Evolutionary conservation across 495 filamentous ascomycete genomes (phyloP), one percentile per base, ranked within the genome.

Genomic region (Penicillium robsamsonii): DNA sequence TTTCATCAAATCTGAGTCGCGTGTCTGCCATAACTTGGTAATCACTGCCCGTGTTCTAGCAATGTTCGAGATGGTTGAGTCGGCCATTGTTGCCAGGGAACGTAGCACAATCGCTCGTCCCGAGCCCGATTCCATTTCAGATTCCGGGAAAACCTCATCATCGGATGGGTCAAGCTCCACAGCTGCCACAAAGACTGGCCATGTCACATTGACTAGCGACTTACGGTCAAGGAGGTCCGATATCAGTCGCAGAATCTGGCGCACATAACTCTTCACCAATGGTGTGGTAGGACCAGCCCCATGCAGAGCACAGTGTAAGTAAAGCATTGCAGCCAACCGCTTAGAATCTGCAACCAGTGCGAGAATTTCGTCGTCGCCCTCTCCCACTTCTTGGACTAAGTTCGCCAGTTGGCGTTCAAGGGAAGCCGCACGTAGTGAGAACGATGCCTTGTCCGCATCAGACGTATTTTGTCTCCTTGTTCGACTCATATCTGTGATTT

Each of bases 111-210:
- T 61, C n/a, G 69, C 65, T 30, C 76, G 65, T 5, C 73, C 73
- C 29, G 70, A 70, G 2, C 65, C 64, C 0, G 59, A 38, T 3
- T 59, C 51, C 8, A 51, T 57, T 20, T 57, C 49, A 1, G 41
- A 43, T n/a, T 65, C 64, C 2, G 53, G 59, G 64, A 69, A 75
- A 7, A 75, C 47, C 43, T 76, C 69, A 45, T 78, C 74, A 13
- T 70, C 61, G 3, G 66, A 52, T 4, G 75, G 74, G 30, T 78
- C 71, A 2, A 78, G 63, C 43, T 78, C 75, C 11, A 77, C 72
- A 4, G 73, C 74, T 3, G 73, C 75, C 43, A 78, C 75, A 53
- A 78, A 78, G 1, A 78, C 59, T n/a, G 75, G 74, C 71, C 73
- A 78, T 33, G 72, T 70, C 40, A 76, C 64, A 51, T 69, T 72